A percentile compares a stretch with the other conserved stretches of the same genome.
Evolutionary conservation across 306 rosid species (phyloP).

Genomic region (Cucumis sativus): Cucumber_9930_V3 NC_026655.2:4042001-4042500

Average conservation of each 20-base stretch:
- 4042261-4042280: not conserved
- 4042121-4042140: not conserved
- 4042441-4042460: conserved; percentile 68
- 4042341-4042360: not conserved
- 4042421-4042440: conserved; percentile 74
- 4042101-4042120: not conserved
- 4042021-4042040: conserved; percentile 88
- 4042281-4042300: not conserved
- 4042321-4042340: not conserved
- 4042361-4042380: conserved; percentile 9
- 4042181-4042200: not conserved
- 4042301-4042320: not conserved
- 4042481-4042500: conserved; percentile 54
- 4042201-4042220: not conserved
- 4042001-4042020: conserved; percentile 89
- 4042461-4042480: conserved; percentile 53
- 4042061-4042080: conserved; percentile 68
- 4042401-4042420: conserved; percentile 96
- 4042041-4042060: conserved; percentile 83
- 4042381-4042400: conserved; percentile 95
- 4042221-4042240: not conserved
- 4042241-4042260: not conserved
- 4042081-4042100: conserved; percentile 79
- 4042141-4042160: not conserved
- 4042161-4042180: not conserved